phyloP scores from a whole-genome alignment of 768 basidiomycete genomes.

The Fomitopsis pulvina region DNA sequence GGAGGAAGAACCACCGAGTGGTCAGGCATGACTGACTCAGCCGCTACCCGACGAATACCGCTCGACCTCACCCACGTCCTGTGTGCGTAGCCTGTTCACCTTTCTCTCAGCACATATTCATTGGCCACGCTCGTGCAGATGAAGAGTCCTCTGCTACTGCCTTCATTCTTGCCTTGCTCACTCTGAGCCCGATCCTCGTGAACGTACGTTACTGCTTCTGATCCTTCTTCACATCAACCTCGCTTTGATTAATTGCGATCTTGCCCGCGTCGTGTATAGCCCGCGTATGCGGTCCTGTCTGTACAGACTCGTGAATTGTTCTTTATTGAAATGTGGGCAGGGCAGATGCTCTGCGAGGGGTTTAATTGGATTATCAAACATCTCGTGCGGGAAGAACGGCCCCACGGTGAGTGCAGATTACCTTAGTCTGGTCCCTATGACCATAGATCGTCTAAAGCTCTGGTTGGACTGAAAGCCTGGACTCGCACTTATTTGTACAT shows the following conservation, averaged over 20 bases:
- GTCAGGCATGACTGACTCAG: not conserved
- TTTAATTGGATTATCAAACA: slow-evolving; percentile 68
- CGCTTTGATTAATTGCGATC: not conserved
- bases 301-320: slow-evolving; percentile 73
- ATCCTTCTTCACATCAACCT: not conserved
- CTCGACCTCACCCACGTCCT: slow-evolving; percentile 16
- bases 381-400: slow-evolving; percentile 60
- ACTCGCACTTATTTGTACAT: not conserved
- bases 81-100: slow-evolving; percentile 6
- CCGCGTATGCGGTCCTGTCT: slow-evolving; percentile 71
- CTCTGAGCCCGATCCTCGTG: slow-evolving; percentile 27
- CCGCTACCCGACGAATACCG: not conserved
- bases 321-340: slow-evolving; percentile 81
- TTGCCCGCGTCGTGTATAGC: slow-evolving; percentile 41
- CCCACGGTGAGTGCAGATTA: slow-evolving; percentile 41
- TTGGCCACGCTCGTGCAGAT: slow-evolving; percentile 17
- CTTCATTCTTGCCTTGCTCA: slow-evolving; percentile 24
- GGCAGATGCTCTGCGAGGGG: slow-evolving; percentile 66
- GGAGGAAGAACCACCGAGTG: not conserved
- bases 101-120: not conserved
- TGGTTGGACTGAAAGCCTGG: not conserved
- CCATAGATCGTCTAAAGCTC: not conserved
- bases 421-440: not conserved
- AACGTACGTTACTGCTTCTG: slow-evolving; percentile 17
- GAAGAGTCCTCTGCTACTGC: slow-evolving; percentile 23